Conservation (phyloP, 1,284 basidiomycete genomes). For the Malassezia slooffiae region DNA sequence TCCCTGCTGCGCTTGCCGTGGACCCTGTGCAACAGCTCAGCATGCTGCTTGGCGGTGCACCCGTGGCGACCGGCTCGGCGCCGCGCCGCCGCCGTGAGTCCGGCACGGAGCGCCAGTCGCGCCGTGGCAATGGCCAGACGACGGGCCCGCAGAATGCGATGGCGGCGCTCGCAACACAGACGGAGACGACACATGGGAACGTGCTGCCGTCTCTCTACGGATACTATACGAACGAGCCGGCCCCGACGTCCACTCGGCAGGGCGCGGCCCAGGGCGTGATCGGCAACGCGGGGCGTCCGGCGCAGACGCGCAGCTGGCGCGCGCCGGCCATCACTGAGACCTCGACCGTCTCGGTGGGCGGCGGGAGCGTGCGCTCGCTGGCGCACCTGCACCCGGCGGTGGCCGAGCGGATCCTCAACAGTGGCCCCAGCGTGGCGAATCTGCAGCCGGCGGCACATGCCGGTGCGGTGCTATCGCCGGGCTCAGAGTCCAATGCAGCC, state of each 20-base stretch:
- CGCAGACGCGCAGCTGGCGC: not conserved
- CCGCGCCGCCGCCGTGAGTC: too few relatives aligned
- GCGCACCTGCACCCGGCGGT: conserved; percentile 5
- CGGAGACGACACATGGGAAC: not conserved
- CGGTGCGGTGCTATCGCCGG: conserved; percentile 9
- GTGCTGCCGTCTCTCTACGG: conserved; percentile 13
- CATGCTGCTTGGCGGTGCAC: too few relatives aligned
- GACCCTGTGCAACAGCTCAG: too few relatives aligned
- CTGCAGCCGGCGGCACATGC: not conserved
- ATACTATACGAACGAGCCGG: conserved; percentile 11
- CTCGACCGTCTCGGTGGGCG: not conserved
- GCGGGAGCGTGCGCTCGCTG: not conserved
- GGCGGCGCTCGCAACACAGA: conserved; percentile 7
- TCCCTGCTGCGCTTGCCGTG: too few relatives aligned
- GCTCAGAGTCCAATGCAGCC: not conserved
- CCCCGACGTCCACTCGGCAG: conserved; percentile 10
- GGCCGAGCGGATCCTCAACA: conserved; percentile 7
- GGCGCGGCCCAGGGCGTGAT: conserved; percentile 2
- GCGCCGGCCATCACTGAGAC: not conserved
- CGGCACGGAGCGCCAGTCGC: too few relatives aligned
- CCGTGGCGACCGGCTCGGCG: too few relatives aligned
- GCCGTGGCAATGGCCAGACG: too few relatives aligned
- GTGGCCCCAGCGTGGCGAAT: conserved; percentile 13
- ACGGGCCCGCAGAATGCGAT: too few relatives aligned
- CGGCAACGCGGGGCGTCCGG: not conserved